These are phyloP conservation scores for Sporobolomyces pararoseus DNA, from an alignment of 768 basidiomycete species.

Conservation along the genomic window DNA sequence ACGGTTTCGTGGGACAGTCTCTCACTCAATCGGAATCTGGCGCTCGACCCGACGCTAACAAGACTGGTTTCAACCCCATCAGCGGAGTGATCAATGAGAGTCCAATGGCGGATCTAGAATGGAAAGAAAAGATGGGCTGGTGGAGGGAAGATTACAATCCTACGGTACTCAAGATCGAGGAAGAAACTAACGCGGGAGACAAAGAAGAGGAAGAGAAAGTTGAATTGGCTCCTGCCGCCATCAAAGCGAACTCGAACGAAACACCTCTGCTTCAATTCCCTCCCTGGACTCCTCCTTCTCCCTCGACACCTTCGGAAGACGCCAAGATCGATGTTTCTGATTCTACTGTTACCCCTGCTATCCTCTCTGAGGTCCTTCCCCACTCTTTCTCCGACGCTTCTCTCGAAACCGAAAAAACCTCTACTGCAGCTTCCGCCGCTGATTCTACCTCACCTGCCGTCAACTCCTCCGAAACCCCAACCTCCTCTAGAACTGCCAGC, in stretches of 20 bases:
- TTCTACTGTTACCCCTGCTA: neutral
- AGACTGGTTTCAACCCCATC: conserved; percentile 16
- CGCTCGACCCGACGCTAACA: neutral
- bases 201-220: neutral
- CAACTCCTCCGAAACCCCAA: neutral
- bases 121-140: conserved; percentile 30
- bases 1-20: conserved; percentile 7
- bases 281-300: conserved; percentile 12
- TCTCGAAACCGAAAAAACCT: no score
- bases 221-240: conserved; percentile 11
- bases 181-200: neutral
- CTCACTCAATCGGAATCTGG: conserved; percentile 13
- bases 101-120: conserved; percentile 19
- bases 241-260: conserved; percentile 5
- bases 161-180: neutral
- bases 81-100: conserved; percentile 14
- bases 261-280: conserved; percentile 13
- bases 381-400: conserved; percentile 3
- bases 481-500: neutral
- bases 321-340: neutral
- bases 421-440: neutral
- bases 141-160: conserved; percentile 19
- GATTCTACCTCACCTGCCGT: neutral
- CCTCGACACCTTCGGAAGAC: neutral
- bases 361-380: conserved; percentile 15